A percentile compares a stretch with the other conserved stretches of the same genome.
Conservation (phyloP, 164 flowering plant genomes). For the Liquidambar formosana region DNA sequence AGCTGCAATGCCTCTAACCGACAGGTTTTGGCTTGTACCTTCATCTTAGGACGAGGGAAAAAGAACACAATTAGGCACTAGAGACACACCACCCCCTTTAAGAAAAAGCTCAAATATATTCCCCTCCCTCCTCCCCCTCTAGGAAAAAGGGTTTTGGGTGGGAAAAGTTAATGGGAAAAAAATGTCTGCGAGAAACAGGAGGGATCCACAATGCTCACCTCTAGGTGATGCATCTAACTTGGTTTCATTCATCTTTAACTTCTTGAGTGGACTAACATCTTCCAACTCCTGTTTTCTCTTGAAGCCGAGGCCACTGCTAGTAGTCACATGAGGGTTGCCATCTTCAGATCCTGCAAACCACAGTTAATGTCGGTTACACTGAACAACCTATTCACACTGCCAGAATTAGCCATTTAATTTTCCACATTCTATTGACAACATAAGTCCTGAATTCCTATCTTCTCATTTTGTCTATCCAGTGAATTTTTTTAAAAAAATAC, state of each 20-base stretch:
- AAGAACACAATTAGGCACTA: too few species aligned
- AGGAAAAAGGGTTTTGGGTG: background rate
- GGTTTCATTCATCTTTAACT: constrained; percentile 22
- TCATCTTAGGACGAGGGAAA: too few species aligned
- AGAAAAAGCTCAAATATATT: too few species aligned
- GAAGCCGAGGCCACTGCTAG: constrained; percentile 11
- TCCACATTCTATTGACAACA: too few species aligned
- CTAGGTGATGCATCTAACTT: constrained; percentile 18
- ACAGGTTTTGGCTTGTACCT: too few species aligned
- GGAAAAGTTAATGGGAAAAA: background rate
- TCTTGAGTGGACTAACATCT: constrained; percentile 29
- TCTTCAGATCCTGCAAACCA: constrained; percentile 12
- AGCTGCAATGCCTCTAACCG: too few species aligned
- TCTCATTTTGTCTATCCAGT: too few species aligned
- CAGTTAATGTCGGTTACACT: background rate
- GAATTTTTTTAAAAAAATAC: too few species aligned
- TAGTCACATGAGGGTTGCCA: background rate
- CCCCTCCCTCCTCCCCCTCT: background rate
- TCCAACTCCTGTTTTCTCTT: constrained; percentile 36
- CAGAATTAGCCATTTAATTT: too few species aligned
- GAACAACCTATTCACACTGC: too few species aligned
- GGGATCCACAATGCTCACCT: background rate
- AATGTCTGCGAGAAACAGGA: background rate
- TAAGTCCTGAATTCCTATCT: too few species aligned
- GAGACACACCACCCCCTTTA: too few species aligned